These are phyloP conservation scores for Cytospora chrysosperma DNA, from an alignment of 2,329 filamentous ascomycete genomes.

Conservation along the genomic window DNA sequence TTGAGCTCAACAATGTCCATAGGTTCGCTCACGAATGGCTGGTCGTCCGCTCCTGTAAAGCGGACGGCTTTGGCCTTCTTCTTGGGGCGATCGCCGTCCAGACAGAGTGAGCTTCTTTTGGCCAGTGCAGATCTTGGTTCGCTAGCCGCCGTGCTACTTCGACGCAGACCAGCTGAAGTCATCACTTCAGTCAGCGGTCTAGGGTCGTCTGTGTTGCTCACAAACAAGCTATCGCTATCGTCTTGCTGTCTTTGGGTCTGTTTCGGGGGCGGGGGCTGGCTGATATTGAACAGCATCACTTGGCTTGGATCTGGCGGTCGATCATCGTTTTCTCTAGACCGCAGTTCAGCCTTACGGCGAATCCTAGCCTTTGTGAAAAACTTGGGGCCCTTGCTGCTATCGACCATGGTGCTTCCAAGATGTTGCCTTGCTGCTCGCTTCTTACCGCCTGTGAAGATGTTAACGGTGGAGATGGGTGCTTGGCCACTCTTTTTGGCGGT, in stretches of 20 bases:
- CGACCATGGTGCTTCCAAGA: constrained; percentile 40
- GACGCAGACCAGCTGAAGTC: constrained; percentile 14
- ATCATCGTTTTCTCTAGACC: constrained; percentile 45
- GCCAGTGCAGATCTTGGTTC: neutral
- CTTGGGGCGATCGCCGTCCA: constrained; percentile 11
- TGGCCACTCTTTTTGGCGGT: constrained; percentile 32
- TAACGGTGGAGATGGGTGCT: constrained; percentile 32
- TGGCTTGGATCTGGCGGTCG: constrained; percentile 36
- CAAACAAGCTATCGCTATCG: neutral
- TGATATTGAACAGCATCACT: constrained; percentile 33
- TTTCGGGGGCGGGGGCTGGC: neutral
- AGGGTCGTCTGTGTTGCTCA: constrained; percentile 2
- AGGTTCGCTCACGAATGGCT: constrained; percentile 27
- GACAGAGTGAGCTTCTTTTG: constrained; percentile 13
- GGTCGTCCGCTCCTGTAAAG: constrained; percentile 32
- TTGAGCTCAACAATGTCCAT: constrained; percentile 27
- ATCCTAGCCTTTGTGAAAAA: constrained; percentile 40
- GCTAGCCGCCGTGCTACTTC: constrained; percentile 1
- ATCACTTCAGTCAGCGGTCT: neutral
- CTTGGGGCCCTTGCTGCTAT: constrained; percentile 42
- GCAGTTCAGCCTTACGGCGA: constrained; percentile 42
- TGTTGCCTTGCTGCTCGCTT: constrained; percentile 36
- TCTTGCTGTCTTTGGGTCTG: neutral
- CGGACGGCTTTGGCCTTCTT: constrained; percentile 40
- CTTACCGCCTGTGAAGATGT: constrained; percentile 48